Evolutionary conservation across 352 stramenopile genomes (phyloP).

Genomic region (Globisporangium paddicum): DNA sequence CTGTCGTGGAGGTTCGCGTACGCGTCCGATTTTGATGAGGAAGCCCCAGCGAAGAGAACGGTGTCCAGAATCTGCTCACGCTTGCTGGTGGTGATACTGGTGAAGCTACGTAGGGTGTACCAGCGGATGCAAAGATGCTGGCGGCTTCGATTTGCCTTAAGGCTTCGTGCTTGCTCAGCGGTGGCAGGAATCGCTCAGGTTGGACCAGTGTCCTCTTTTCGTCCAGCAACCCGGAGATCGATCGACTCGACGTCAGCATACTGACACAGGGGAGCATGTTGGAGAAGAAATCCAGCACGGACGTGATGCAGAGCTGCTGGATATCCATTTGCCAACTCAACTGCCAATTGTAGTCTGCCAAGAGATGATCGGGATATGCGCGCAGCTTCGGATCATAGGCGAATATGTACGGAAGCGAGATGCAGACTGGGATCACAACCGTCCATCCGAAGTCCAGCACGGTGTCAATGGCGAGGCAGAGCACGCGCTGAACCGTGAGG

Average conservation of each 20-base stretch:
- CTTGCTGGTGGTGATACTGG: neutral
- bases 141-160: neutral
- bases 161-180: neutral
- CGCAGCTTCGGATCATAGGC: conserved; percentile 1
- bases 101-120: neutral
- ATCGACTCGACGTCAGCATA: conserved; percentile 8
- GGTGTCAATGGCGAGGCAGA: conserved; percentile 19
- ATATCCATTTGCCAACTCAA: conserved; percentile 10
- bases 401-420: conserved; percentile 18
- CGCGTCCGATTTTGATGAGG: neutral
- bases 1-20: neutral
- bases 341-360: neutral
- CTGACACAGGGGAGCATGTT: conserved; percentile 2
- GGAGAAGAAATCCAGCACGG: conserved; percentile 6
- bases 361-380: neutral
- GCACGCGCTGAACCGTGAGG: conserved; percentile 16
- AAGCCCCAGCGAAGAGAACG: neutral
- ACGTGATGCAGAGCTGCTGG: conserved; percentile 11
- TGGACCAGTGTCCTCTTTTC: neutral
- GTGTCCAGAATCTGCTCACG: neutral
- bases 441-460: conserved; percentile 25
- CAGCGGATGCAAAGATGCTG: neutral
- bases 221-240: conserved; percentile 8
- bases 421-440: conserved; percentile 22
- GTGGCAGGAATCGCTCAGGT: neutral